These are phyloP conservation scores for Talaromyces sp. DNA, from an alignment of 2,329 filamentous ascomycete species.

Conservation along the genomic window DNA sequence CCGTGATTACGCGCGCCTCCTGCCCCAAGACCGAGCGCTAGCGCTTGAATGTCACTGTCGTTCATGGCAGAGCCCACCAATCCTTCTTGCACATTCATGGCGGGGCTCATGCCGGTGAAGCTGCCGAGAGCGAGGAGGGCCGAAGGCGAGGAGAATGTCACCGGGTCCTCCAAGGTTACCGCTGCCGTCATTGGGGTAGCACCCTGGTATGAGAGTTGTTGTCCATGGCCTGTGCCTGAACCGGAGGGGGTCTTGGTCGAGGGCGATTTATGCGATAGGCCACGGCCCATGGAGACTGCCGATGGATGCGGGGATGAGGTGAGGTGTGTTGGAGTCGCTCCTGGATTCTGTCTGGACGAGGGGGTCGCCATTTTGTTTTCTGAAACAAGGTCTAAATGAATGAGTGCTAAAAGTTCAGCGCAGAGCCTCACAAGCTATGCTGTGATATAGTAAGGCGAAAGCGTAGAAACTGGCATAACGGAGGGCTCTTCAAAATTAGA, in stretches of 20 bases:
- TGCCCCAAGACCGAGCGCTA: constrained; percentile 28
- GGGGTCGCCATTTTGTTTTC: constrained; percentile 37
- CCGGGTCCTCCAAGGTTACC: constrained; percentile 33
- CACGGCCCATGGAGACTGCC: constrained; percentile 32
- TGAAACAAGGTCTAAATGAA: neutral
- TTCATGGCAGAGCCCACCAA: constrained; percentile 31
- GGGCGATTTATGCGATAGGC: constrained; percentile 40
- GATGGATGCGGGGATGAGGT: constrained; percentile 40
- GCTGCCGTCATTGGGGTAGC: constrained; percentile 37
- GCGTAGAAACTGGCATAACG: neutral
- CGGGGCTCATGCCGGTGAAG: constrained; percentile 36
- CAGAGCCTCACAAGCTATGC: neutral
- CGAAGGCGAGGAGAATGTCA: constrained; percentile 41
- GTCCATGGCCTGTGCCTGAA: constrained; percentile 28
- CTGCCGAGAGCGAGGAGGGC: constrained; percentile 39
- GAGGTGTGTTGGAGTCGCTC: constrained; percentile 37
- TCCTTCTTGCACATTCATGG: constrained; percentile 31
- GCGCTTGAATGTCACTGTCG: constrained; percentile 32
- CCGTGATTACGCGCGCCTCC: constrained; percentile 30
- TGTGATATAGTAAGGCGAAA: neutral
- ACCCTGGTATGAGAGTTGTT: constrained; percentile 35
- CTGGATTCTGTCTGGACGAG: constrained; percentile 36
- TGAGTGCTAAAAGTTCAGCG: constrained; percentile 1
- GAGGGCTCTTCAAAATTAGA: no score
- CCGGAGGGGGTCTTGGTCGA: constrained; percentile 39